These are phyloP conservation scores for Dalbergia oliveri DNA, from an alignment of 306 rosid species.

Conservation along the genomic window DNA sequence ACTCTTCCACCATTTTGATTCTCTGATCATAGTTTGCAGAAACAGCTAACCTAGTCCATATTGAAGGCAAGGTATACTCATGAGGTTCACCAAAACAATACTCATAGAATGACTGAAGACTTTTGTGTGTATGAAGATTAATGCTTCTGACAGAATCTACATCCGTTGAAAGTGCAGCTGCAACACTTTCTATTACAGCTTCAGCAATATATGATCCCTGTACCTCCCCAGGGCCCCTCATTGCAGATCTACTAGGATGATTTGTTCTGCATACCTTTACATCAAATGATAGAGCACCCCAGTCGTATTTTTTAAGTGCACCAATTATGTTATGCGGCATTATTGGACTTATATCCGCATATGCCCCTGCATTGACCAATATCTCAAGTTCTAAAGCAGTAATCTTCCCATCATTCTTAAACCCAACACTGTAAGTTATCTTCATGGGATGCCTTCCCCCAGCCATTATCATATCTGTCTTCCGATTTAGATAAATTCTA, in stretches of 20 bases:
- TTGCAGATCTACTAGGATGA: slow-evolving; percentile 79
- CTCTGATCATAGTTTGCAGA: slow-evolving; percentile 69
- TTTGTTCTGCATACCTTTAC: slow-evolving; percentile 91
- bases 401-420: slow-evolving; percentile 84
- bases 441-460: slow-evolving; percentile 99
- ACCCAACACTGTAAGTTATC: slow-evolving; percentile 84
- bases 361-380: slow-evolving; percentile 82
- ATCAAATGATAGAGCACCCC: slow-evolving; percentile 90
- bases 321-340: slow-evolving; percentile 62
- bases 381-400: slow-evolving; percentile 80
- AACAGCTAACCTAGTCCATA: slow-evolving; percentile 75
- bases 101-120: slow-evolving; percentile 68
- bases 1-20: slow-evolving; percentile 63
- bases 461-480: slow-evolving; percentile 90
- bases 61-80: slow-evolving; percentile 84
- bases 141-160: slow-evolving; percentile 76
- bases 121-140: slow-evolving; percentile 76
- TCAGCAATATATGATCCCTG: slow-evolving; percentile 96
- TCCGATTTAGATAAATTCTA: slow-evolving; percentile 79
- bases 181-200: slow-evolving; percentile 84
- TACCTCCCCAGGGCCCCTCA: slow-evolving; percentile 92
- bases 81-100: slow-evolving; percentile 64
- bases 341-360: slow-evolving; percentile 66
- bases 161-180: slow-evolving; percentile 74
- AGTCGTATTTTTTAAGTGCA: slow-evolving; percentile 82